phyloP scores from a whole-genome alignment of 202 grass and related monocot species.

The Carex arenaria region DNA sequence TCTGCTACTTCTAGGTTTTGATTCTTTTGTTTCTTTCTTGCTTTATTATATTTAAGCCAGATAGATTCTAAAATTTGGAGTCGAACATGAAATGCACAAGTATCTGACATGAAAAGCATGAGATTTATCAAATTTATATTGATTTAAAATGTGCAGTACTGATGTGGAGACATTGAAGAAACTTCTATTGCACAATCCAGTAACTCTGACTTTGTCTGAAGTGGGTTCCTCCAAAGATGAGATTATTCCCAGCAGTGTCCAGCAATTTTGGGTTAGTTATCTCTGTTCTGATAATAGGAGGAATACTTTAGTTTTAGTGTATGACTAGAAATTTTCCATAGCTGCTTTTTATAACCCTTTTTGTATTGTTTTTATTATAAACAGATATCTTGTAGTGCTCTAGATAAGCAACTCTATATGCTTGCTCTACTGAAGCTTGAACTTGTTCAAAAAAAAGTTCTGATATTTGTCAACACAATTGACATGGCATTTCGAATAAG shows the following conservation, averaged over 20 bases:
- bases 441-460: conserved; percentile 89
- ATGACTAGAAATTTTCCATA: not conserved
- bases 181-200: conserved; percentile 89
- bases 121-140: not conserved
- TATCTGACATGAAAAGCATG: not conserved
- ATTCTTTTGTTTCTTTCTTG: conserved; percentile 3
- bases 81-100: not conserved
- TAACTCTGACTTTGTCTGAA: conserved; percentile 78
- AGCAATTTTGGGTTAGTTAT: conserved; percentile 74
- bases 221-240: conserved; percentile 58
- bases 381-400: conserved; percentile 71
- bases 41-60: not conserved
- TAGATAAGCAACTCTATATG: conserved; percentile 83
- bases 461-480: conserved; percentile 96
- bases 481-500: conserved; percentile 89
- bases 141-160: conserved; percentile 34
- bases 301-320: not conserved
- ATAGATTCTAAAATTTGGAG: not conserved
- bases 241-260: conserved; percentile 70
- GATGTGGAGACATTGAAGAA: conserved; percentile 88
- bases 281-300: conserved; percentile 1
- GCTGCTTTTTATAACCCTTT: conserved; percentile 3
- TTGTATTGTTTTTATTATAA: conserved; percentile 9
- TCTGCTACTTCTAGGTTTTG: conserved; percentile 95
- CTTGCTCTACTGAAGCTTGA: conserved; percentile 75